Percentiles rank a stretch among this genome's conserved stretches.
Conservation (phyloP, 2,329 filamentous ascomycete genomes). For the Fusarium sp. region DNA sequence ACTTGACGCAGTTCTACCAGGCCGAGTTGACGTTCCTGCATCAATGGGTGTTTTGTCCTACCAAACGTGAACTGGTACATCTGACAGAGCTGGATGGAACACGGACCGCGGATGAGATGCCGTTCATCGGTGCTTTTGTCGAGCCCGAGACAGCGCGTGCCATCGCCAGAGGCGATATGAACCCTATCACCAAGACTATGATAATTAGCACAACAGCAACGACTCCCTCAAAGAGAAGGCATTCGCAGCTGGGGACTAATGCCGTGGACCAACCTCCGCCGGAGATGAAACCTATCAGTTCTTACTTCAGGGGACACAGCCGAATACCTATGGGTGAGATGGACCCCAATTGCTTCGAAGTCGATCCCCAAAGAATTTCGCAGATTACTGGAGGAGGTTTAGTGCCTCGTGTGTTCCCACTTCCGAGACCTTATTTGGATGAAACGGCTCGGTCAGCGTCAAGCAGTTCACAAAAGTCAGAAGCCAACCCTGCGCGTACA, state of each 20-base stretch:
- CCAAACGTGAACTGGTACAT: constrained; percentile 76
- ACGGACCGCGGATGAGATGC: constrained; percentile 75
- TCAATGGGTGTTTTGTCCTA: constrained; percentile 92
- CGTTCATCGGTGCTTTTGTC: constrained; percentile 82
- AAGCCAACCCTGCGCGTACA: constrained; percentile 42
- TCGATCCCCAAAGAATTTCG: constrained; percentile 62
- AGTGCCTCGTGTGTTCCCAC: constrained; percentile 67
- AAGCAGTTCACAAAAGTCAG: constrained; percentile 24
- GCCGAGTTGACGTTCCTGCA: constrained; percentile 94
- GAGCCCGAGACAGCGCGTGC: constrained; percentile 75
- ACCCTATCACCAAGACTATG: constrained; percentile 87
- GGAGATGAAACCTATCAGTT: constrained; percentile 62
- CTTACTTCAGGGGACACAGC: constrained; percentile 63
- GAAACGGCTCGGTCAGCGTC: constrained; percentile 44
- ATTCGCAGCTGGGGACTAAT: constrained; percentile 51
- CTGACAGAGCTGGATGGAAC: constrained; percentile 74
- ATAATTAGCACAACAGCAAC: constrained; percentile 55
- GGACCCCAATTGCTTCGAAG: constrained; percentile 70
- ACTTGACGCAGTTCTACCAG: constrained; percentile 82
- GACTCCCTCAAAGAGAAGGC: constrained; percentile 57
- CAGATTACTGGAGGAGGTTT: constrained; percentile 62
- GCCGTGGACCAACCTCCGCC: constrained; percentile 46
- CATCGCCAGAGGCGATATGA: constrained; percentile 83
- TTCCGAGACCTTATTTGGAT: constrained; percentile 68
- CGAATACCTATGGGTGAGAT: constrained; percentile 71